A percentile compares a stretch with the other conserved stretches of the same genome.
phyloP scores from a whole-genome alignment of 768 basidiomycete genomes.

The Hysterangium stoloniferum region DNA sequence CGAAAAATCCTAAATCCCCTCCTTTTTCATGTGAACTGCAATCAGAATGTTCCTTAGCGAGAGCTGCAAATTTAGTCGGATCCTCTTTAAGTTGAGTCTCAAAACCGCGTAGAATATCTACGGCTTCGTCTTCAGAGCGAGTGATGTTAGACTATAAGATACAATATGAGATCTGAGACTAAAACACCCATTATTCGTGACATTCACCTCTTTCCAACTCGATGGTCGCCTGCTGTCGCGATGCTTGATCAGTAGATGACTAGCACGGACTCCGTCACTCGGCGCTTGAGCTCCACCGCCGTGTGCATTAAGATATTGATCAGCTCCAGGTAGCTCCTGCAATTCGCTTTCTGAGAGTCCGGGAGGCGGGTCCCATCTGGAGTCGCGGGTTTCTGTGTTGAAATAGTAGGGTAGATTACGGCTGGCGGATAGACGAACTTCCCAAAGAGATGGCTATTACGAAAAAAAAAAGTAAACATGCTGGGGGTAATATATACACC shows the following conservation, averaged over 20 bases:
- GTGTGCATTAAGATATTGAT: constrained; percentile 34
- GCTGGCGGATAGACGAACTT: constrained; percentile 80
- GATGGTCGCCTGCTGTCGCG: constrained; percentile 66
- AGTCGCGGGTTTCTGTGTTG: constrained; percentile 61
- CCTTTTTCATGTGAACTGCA: constrained; percentile 76
- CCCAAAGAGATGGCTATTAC: constrained; percentile 42
- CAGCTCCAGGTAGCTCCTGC: constrained; percentile 56
- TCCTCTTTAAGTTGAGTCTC: constrained; percentile 53
- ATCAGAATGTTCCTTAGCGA: constrained; percentile 77
- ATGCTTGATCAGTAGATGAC: constrained; percentile 93
- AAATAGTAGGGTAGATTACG: constrained; percentile 81
- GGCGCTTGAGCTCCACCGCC: constrained; percentile 11
- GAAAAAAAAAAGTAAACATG: not conserved
- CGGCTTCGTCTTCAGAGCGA: constrained; percentile 83
- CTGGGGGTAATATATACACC: not conserved
- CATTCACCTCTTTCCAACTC: constrained; percentile 76
- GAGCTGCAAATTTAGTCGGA: constrained; percentile 57
- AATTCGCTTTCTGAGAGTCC: constrained; percentile 57
- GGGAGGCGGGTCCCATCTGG: constrained; percentile 72
- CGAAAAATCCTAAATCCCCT: constrained; percentile 88
- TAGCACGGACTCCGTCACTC: constrained; percentile 66
- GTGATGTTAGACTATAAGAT: constrained; percentile 60
- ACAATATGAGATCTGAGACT: not conserved
- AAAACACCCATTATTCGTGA: not conserved
- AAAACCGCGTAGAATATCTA: constrained; percentile 62